phyloP scores from a whole-genome alignment of 169 alveolate species.

The Cryptosporidium felis region DNA sequence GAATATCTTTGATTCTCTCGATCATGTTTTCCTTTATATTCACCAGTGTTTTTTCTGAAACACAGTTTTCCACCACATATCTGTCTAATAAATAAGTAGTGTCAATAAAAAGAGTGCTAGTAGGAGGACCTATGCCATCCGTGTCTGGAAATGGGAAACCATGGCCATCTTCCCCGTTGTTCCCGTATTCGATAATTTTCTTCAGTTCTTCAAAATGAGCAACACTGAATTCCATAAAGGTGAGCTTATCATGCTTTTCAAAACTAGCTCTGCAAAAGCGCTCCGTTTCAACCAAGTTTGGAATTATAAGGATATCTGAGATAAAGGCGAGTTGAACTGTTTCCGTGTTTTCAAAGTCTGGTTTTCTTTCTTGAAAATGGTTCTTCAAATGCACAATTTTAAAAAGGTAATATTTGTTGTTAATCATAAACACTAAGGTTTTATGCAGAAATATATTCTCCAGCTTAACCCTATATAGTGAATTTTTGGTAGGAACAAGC shows the following conservation, averaged over 20 bases:
- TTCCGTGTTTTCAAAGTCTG: background rate
- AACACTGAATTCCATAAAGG: too few relatives aligned
- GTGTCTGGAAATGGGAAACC: too few relatives aligned
- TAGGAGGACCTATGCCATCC: too few relatives aligned
- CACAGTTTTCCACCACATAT: background rate
- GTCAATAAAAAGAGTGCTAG: constrained; percentile 6
- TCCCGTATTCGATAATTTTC: too few relatives aligned
- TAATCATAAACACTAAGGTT: constrained; percentile 6
- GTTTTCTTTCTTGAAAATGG: background rate
- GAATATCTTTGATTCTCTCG: background rate
- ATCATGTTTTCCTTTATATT: background rate
- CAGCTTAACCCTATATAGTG: background rate
- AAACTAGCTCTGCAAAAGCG: too few relatives aligned
- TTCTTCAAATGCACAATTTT: background rate
- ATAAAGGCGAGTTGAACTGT: background rate
- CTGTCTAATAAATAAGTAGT: constrained; percentile 1
- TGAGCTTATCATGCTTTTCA: too few relatives aligned
- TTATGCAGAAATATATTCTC: background rate
- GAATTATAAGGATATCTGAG: background rate
- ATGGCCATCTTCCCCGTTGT: too few relatives aligned
- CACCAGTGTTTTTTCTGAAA: background rate
- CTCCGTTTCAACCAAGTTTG: too few relatives aligned
- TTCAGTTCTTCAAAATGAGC: too few relatives aligned
- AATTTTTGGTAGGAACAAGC: background rate
- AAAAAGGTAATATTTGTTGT: constrained; percentile 25